Evolutionary conservation across 2,329 filamentous ascomycete species (phyloP).

Genomic region (Paraphaeosphaeria minitans): DNA sequence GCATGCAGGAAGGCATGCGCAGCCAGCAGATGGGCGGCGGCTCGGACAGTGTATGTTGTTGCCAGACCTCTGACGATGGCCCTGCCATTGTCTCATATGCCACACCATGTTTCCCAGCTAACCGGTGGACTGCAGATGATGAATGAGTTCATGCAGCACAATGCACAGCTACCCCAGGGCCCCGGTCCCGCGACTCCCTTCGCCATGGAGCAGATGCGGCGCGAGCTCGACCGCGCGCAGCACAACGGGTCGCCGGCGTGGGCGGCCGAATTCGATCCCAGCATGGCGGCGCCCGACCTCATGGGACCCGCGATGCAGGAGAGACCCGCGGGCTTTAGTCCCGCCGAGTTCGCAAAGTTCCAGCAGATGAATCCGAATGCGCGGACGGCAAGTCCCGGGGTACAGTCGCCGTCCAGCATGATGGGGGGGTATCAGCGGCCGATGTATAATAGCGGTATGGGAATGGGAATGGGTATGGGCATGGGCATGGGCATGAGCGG

Average conservation of each 20-base stretch:
- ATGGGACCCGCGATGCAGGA: conserved; percentile 74
- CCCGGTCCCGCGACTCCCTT: conserved; percentile 62
- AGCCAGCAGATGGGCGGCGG: conserved; percentile 70
- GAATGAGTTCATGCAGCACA: conserved; percentile 88
- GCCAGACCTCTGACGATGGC: neutral
- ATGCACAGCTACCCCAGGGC: conserved; percentile 63
- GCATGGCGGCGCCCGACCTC: conserved; percentile 63
- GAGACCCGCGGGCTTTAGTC: conserved; percentile 64
- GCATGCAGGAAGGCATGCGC: conserved; percentile 76
- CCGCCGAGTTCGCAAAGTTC: conserved; percentile 87
- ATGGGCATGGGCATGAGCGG: conserved; percentile 46
- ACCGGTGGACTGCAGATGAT: conserved; percentile 68
- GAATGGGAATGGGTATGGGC: conserved; percentile 60
- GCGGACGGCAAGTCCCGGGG: conserved; percentile 65
- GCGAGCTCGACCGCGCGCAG: conserved; percentile 63
- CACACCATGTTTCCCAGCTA: conserved; percentile 26
- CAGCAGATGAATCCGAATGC: conserved; percentile 66
- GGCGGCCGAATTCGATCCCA: conserved; percentile 68
- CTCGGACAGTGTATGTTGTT: conserved; percentile 62
- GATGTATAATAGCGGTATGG: conserved; percentile 49
- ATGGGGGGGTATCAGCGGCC: conserved; percentile 63
- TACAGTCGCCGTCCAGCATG: conserved; percentile 49
- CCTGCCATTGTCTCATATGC: neutral
- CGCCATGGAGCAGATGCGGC: conserved; percentile 69
- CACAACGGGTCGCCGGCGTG: conserved; percentile 63